Evolutionary conservation across 2,329 filamentous ascomycete species (phyloP), one percentile per base, ranked within the genome.

Genomic region (Claviceps pusilla): DNA sequence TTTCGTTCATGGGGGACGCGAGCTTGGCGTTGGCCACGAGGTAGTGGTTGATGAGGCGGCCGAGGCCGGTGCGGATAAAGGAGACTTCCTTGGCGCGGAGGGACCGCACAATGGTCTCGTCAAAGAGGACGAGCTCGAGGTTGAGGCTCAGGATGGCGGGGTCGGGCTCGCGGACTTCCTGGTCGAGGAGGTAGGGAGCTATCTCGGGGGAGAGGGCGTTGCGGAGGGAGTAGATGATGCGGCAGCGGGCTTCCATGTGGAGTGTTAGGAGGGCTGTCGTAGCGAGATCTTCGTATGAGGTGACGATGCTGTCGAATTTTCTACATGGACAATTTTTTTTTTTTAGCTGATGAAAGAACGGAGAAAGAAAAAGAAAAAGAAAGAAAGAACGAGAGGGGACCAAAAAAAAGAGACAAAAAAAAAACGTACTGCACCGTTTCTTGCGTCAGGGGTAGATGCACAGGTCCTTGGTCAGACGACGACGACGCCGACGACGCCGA

Each of bases 181-280:
- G 83, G 58, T 87, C 83, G 50, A 80, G 77, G 56, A 78, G 73
- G 68, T 84, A 84, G 0, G 81, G 80, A 11, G 75, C 80, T 62
- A 70, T 78, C 64, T 71, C 76, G 59, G 73, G 82, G 51, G 76
- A 89, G 61, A 77, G 76, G 55, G 76, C 82, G 57, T 72, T 78
- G 67, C 74, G 69, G 45, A 98, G 77, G 58, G 90, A 89, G 65
- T 90, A 82, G 42, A 95, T 79, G 59, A 94, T 84, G 51, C 89
- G 88, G 64, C 86, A 89, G 49, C 93, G 84, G 50, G 94, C 81
- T 67, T 96, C 89, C 67, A 94, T 80, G 65, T 97, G 90, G 3
- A 98, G 73, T 0, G 89, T 95, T 31, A 94, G 76, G 3, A 97
- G 79, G 46, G 90, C 83, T 3, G 83, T 89, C 19, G 79, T 77